Percentiles rank a stretch among this genome's conserved stretches.
These are phyloP conservation scores for Aspergillus brunneoviolaceus DNA, from an alignment of 2,329 filamentous ascomycete genomes.

Conservation along the genomic window DNA sequence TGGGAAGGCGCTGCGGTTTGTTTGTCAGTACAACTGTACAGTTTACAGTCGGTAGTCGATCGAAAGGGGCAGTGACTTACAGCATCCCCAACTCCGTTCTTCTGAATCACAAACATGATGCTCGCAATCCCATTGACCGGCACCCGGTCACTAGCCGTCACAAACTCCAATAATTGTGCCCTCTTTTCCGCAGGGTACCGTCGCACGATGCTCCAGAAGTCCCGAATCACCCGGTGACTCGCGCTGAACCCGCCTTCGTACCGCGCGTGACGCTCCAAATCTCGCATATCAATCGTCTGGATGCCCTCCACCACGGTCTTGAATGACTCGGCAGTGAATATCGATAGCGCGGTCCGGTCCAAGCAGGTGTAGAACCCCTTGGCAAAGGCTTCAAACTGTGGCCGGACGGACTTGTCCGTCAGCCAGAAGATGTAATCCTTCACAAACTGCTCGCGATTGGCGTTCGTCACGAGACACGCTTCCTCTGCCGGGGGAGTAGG, in stretches of 20 bases:
- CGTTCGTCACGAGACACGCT: slow-evolving; percentile 73
- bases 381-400: slow-evolving; percentile 78
- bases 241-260: slow-evolving; percentile 79
- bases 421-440: slow-evolving; percentile 83
- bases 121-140: slow-evolving; percentile 83
- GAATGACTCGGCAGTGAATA: slow-evolving; percentile 70
- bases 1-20: slow-evolving; percentile 61
- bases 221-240: slow-evolving; percentile 65
- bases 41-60: too few species aligned
- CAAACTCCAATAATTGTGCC: slow-evolving; percentile 81
- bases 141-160: slow-evolving; percentile 87
- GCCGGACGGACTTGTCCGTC: slow-evolving; percentile 71
- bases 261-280: slow-evolving; percentile 67
- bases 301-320: slow-evolving; percentile 80
- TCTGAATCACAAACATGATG: slow-evolving; percentile 79
- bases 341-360: slow-evolving; percentile 65
- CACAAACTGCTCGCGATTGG: slow-evolving; percentile 75
- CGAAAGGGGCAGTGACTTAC: slow-evolving; percentile 27
- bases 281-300: slow-evolving; percentile 73
- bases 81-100: slow-evolving; percentile 65
- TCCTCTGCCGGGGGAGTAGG: slow-evolving; percentile 45
- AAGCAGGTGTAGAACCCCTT: slow-evolving; percentile 77
- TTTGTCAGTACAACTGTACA: slow-evolving; percentile 5
- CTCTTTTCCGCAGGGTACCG: slow-evolving; percentile 62
- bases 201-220: slow-evolving; percentile 86